Evolutionary conservation across 176 grass and related monocot genomes (phyloP).

Genomic region (Thinopyrum elongatum): DNA sequence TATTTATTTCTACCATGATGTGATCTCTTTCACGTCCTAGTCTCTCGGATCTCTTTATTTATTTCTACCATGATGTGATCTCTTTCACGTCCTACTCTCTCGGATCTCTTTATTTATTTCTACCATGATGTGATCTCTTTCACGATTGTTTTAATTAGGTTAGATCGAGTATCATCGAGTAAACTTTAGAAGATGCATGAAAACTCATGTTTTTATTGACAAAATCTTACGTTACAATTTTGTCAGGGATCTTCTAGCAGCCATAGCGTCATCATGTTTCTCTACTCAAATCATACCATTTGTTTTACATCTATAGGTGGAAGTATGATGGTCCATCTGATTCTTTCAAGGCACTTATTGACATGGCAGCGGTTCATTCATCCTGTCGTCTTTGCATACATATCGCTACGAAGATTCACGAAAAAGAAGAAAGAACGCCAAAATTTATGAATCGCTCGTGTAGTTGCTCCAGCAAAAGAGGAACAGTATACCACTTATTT

Average conservation of each 20-base stretch:
- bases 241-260: neutral
- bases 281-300: neutral
- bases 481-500: constrained; percentile 86
- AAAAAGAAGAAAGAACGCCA: constrained; percentile 63
- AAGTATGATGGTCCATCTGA: constrained; percentile 92
- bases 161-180: neutral
- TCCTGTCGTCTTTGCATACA: constrained; percentile 95
- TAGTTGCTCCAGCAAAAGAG: constrained; percentile 61
- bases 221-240: neutral
- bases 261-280: neutral
- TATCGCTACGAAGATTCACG: constrained; percentile 86
- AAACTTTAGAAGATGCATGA: neutral
- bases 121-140: constrained; percentile 5
- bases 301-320: constrained; percentile 63
- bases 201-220: constrained; percentile 24
- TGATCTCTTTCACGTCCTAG: neutral
- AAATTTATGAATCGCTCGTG: constrained; percentile 81
- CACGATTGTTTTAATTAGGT: constrained; percentile 1
- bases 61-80: neutral
- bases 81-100: neutral
- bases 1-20: constrained; percentile 9
- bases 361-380: constrained; percentile 97
- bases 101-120: neutral
- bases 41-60: neutral
- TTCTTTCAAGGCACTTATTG: constrained; percentile 94